Evolutionary conservation across 129 eudicot species (phyloP), one percentile per base, ranked within the genome.

Genomic region (Tagetes erecta): DNA sequence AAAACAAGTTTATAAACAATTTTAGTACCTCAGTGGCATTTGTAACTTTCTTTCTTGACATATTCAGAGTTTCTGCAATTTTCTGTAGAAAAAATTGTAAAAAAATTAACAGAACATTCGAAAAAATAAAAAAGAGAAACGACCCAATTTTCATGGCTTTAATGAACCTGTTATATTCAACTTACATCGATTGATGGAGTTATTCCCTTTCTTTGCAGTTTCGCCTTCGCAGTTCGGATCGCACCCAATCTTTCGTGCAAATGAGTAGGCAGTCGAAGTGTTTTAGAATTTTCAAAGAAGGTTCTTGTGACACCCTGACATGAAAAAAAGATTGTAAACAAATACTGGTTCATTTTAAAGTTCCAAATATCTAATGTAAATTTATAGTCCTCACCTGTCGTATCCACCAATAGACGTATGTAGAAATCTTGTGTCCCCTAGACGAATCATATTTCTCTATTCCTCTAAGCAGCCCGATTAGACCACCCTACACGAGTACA

Each of bases 381-480:
- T 36, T 72, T 42, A n/a, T 30, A 73, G 63, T 71, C 41, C 88
- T 81, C 65, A 90, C 98, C 88, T 95, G 99, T 30, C 97, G 92
- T 67, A 95, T 95, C 99, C 99, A 95, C 99, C 99, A 95, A 83
- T 95, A 95, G 46, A 95, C 97, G 60, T 91, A 95, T 52, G 99
- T 95, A 38, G 99, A 95, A 60, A 95, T 85, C 79, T 87, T 95
- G 71, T 83, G 93, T 34, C 99, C 99, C 83, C 93, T 88, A 13
- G 97, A 95, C 14, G 97, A 84, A 89, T 95, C 99, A 58, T 86
- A 95, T 80, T 91, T 95, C 90, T 95, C 97, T 51, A 95, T 95
- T 47, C 99, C 99, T 45, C 97, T 80, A 6, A 88, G 94, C 69
- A 95, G 82, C 82, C 97, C 99, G 78, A 95, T 85, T 63, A 95